Base-by-base conservation (phyloP, 768 basidiomycete genomes). In the Mycena belliarum region DNA sequence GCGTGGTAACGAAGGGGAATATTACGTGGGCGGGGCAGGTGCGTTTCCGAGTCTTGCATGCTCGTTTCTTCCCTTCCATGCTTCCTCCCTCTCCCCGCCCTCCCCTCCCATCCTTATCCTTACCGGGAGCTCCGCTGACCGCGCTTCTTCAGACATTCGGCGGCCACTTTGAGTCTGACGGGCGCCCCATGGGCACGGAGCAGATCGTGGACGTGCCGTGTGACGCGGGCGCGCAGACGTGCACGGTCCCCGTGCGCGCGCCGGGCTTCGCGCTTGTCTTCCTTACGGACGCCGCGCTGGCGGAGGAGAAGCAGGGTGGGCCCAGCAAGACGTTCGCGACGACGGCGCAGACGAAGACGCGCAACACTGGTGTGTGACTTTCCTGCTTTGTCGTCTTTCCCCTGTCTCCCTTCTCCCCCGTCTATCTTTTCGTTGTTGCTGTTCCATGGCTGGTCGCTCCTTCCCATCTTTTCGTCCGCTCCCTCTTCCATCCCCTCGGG, bases 11-110 rank as follows among this genome's bases (percentile, higher is more conserved):
- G 61, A 85, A 82, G 67, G 78, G 75, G 44, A 83, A 87, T 63
- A 82, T 89, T 53, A 86, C 82, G 1, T 92, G 90, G 89, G 91
- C 88, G 2, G 84, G 84, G 7, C 91, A 89, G 74, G 86, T 86
- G 40, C 35, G 76, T 40, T 20, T 15, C 20, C 9, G 7, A 40
- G 6, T 6, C 29, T 14, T 6, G 7, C 14, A 32, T 32, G 29
- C 14, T 6, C 7, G 29, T 32, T 32, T 12, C 29, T 32, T 6
- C 6, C 29, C 29, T 32, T 6, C 29, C 29, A 32, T 12, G n/a
- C n/a, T n/a, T n/a, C n/a, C n/a, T n/a, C n/a, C n/a, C n/a, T n/a
- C n/a, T n/a, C n/a, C n/a, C n/a, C n/a, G n/a, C n/a, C n/a, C n/a
- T n/a, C n/a, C n/a, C n/a, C n/a, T n/a, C n/a, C n/a, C n/a, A n/a